phyloP scores from a whole-genome alignment of 2,329 filamentous ascomycete genomes.

The Ascochyta clinopodiicola region DNA sequence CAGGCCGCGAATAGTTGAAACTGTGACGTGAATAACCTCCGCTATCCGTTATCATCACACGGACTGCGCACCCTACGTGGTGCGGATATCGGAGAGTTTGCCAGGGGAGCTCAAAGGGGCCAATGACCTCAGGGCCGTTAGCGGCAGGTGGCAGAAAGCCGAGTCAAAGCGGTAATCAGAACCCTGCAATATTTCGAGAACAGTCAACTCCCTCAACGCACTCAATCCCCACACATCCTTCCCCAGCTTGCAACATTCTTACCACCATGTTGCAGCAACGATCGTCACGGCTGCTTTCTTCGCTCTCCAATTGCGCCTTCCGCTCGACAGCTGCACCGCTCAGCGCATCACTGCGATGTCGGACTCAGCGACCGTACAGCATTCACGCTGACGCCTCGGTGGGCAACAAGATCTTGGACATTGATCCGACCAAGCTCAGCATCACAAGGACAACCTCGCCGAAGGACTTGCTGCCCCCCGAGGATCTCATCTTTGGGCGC shows the following conservation, averaged over 20 bases:
- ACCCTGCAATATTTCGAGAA: constrained; percentile 28
- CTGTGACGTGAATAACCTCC: constrained; percentile 31
- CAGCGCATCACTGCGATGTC: constrained; percentile 54
- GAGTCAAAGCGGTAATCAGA: constrained; percentile 33
- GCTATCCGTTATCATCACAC: constrained; percentile 30
- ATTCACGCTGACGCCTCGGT: constrained; percentile 55
- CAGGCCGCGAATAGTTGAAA: too few relatives aligned
- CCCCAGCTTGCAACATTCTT: constrained; percentile 17
- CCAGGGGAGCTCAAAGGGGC: not conserved
- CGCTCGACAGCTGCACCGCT: constrained; percentile 40
- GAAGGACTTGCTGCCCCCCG: constrained; percentile 73
- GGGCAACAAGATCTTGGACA: constrained; percentile 64
- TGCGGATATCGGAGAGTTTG: constrained; percentile 13
- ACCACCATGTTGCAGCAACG: constrained; percentile 48
- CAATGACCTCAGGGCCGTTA: constrained; percentile 15
- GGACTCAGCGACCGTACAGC: constrained; percentile 56
- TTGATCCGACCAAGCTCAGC: constrained; percentile 79
- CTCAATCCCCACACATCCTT: constrained; percentile 20
- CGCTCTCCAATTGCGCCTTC: constrained; percentile 35
- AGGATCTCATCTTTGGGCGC: constrained; percentile 87
- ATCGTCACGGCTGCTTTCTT: constrained; percentile 45
- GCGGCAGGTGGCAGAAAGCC: constrained; percentile 16
- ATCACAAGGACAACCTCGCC: constrained; percentile 78
- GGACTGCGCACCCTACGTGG: constrained; percentile 17
- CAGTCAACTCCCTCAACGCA: constrained; percentile 17